Conservation (phyloP, 2,329 filamentous ascomycete genomes). For the Colletotrichum coccodes region DNA sequence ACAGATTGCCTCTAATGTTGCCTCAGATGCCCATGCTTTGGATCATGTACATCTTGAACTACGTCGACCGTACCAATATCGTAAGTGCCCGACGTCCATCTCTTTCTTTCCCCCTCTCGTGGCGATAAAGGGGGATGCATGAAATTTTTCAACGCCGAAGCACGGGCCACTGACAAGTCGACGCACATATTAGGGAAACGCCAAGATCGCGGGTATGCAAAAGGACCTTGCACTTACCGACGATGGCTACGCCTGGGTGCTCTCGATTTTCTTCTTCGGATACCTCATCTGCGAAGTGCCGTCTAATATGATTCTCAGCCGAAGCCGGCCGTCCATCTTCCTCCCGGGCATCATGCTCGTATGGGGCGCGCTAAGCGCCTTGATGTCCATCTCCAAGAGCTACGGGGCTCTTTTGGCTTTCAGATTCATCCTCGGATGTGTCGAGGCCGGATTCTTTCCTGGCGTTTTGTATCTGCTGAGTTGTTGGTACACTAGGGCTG, state of each 20-base stretch:
- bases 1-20: background rate
- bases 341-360: constrained; percentile 61
- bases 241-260: constrained; percentile 58
- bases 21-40: constrained; percentile 8
- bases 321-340: constrained; percentile 60
- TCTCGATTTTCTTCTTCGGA: constrained; percentile 64
- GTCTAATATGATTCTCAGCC: constrained; percentile 62
- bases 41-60: constrained; percentile 41
- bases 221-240: constrained; percentile 56
- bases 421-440: constrained; percentile 58
- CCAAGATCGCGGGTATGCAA: constrained; percentile 61
- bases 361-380: constrained; percentile 56
- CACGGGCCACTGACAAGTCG: background rate
- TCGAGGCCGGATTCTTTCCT: constrained; percentile 63
- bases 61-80: constrained; percentile 43
- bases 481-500: constrained; percentile 60
- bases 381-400: constrained; percentile 59
- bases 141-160: background rate
- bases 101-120: background rate
- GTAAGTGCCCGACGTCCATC: constrained; percentile 26
- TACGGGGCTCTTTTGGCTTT: constrained; percentile 57
- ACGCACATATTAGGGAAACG: constrained; percentile 49
- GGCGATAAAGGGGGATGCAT: background rate
- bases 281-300: constrained; percentile 65
- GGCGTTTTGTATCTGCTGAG: constrained; percentile 63